A percentile compares a stretch with the other conserved stretches of the same genome.
These are phyloP conservation scores for Aspergillus diversus DNA, from an alignment of 495 filamentous ascomycete genomes.

Conservation along the genomic window DNA sequence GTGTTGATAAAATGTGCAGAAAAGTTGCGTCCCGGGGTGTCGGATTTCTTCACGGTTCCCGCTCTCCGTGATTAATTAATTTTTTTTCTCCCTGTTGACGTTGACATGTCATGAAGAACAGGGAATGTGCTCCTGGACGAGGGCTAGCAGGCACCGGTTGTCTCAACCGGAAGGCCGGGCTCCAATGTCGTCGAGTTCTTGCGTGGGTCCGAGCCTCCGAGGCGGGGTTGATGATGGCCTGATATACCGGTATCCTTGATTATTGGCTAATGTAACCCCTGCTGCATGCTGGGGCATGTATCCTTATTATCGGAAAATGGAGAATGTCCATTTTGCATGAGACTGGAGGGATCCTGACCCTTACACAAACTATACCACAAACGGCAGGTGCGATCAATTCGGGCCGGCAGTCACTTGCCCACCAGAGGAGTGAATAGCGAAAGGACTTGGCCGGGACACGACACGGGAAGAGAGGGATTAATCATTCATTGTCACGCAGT, in stretches of 20 bases:
- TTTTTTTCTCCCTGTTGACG: not conserved
- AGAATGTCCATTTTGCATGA: too few relatives aligned
- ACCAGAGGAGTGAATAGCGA: too few relatives aligned
- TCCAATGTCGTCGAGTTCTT: not conserved
- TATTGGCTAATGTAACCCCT: not conserved
- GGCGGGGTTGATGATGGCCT: not conserved
- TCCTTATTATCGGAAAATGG: too few relatives aligned
- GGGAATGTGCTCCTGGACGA: not conserved
- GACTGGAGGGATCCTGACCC: too few relatives aligned
- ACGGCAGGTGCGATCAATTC: too few relatives aligned
- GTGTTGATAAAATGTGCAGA: not conserved
- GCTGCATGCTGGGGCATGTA: too few relatives aligned
- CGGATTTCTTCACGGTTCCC: not conserved
- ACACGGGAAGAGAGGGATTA: too few relatives aligned
- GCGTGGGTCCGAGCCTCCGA: not conserved
- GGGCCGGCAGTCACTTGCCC: too few relatives aligned
- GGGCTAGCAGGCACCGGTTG: not conserved
- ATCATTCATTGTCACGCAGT: too few relatives aligned
- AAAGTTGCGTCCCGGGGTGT: not conserved
- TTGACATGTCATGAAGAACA: not conserved
- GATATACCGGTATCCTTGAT: not conserved
- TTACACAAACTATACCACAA: too few relatives aligned
- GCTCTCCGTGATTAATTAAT: not conserved
- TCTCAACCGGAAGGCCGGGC: not conserved
- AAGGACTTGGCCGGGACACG: too few relatives aligned